A percentile compares a stretch with the other conserved stretches of the same genome.
phyloP scores from a whole-genome alignment of 2,329 filamentous ascomycete species.

The Onygenales sp. region DNA sequence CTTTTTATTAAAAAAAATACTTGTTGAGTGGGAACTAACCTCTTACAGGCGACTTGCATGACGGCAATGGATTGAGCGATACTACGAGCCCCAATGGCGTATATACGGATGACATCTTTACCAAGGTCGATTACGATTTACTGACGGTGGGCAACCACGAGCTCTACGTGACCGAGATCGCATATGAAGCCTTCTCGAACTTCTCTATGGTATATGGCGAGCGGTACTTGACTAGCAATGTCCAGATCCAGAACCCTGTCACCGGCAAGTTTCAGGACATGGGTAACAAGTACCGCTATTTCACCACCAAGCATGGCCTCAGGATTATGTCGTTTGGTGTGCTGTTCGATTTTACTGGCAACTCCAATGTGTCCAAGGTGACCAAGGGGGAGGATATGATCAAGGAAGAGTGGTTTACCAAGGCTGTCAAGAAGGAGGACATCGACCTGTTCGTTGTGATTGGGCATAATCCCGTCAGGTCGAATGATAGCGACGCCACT shows the following conservation, averaged over 20 bases:
- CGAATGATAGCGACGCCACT: conserved; percentile 31
- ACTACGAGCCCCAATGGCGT: conserved; percentile 49
- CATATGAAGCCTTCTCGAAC: conserved; percentile 52
- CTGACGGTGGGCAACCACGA: conserved; percentile 55
- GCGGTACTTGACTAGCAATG: conserved; percentile 45
- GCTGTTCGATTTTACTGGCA: conserved; percentile 43
- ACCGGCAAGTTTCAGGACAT: conserved; percentile 38
- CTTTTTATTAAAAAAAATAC: conserved; percentile 11
- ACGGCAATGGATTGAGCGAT: conserved; percentile 55
- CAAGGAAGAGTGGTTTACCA: conserved; percentile 50
- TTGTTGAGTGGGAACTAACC: conserved; percentile 8
- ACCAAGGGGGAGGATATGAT: conserved; percentile 45
- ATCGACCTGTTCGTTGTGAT: conserved; percentile 56
- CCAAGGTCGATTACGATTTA: conserved; percentile 45
- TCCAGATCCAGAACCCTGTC: conserved; percentile 38
- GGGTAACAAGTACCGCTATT: conserved; percentile 41
- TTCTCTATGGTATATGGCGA: conserved; percentile 51
- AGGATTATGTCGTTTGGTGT: conserved; percentile 46
- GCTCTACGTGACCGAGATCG: conserved; percentile 52
- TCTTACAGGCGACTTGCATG: conserved; percentile 48
- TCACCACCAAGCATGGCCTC: conserved; percentile 39
- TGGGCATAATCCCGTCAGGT: conserved; percentile 53
- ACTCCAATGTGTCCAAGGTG: conserved; percentile 53
- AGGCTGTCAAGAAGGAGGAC: conserved; percentile 47
- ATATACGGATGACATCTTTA: conserved; percentile 44